Base-by-base conservation (phyloP, 2,329 filamentous ascomycete genomes). In the Myrmaecium sp. region DNA sequence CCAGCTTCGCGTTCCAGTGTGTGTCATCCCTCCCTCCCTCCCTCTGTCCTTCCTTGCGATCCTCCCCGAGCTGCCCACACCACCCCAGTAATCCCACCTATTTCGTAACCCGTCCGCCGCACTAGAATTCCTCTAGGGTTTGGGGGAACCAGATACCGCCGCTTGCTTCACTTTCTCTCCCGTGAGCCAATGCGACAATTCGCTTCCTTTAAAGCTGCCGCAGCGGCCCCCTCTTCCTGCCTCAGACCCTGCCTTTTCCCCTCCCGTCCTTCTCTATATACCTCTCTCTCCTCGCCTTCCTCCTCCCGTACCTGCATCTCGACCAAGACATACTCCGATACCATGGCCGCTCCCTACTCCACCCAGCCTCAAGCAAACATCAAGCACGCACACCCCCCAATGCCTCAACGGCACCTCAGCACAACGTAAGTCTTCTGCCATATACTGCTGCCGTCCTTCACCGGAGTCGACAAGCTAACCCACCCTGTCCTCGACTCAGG, bases 281-380 rank as follows among this genome's bases (percentile, higher is more conserved):
- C 18, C 18, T 14, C 15, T 18, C 18, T 21, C 26, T 15, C n/a
- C 19, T 24, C 14, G 14, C 17, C 14, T 12, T n/a, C 17, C 29
- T 19, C 7, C 20, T 14, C 6, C 25, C 21, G 8, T 21, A 21
- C 10, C 24, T 29, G 27, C 15, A 23, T 23, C 12, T 24, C 17
- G 23, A 19, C 14, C 18, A 22, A 9, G 22, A 9, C 14, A 6
- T 11, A 9, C 17, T 20, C 16, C 9, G 44, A 46, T 35, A 42
- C 21, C 17, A 40, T 53, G 46, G 47, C 49, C 31, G 42, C 49
- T 21, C 31, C 51, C 32, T 37, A 43, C 32, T 39, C 37, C 31
- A 49, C 47, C 35, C 38, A 46, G 39, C 38, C 50, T 14, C 37
- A 39, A 22, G 42, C 45, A 26, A 47, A 50, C 42, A 36, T 53